A percentile compares a stretch with the other conserved stretches of the same genome.
Evolutionary conservation across 306 rosid species (phyloP).

Genomic region (Lablab purpureus): DNA sequence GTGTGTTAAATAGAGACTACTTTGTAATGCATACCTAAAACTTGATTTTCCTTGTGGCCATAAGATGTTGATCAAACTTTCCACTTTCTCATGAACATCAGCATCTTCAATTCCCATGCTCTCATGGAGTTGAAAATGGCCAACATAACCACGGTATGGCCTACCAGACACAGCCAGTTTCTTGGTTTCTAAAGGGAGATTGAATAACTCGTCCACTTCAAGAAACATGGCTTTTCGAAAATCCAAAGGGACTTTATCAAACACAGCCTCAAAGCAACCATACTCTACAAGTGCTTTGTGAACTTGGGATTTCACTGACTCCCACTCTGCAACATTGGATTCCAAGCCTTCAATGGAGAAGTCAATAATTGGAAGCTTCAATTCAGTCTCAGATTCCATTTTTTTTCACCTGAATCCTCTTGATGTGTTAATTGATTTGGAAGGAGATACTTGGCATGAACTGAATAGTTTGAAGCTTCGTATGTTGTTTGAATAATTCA

Average conservation of each 20-base stretch:
- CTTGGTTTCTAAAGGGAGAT: constrained; percentile 70
- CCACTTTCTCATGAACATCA: constrained; percentile 45
- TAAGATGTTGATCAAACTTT: constrained; percentile 44
- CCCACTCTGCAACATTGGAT: constrained; percentile 51
- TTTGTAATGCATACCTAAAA: constrained; percentile 45
- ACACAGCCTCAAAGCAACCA: constrained; percentile 73
- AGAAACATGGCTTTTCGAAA: constrained; percentile 51
- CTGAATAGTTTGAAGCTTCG: constrained; percentile 14
- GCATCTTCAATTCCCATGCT: constrained; percentile 60
- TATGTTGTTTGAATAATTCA: neutral
- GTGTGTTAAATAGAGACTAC: neutral
- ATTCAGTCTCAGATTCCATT: constrained; percentile 57
- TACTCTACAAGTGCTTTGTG: constrained; percentile 59
- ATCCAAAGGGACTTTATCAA: constrained; percentile 50
- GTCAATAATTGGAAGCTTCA: constrained; percentile 60
- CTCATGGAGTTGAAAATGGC: constrained; percentile 51
- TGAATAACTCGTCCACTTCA: constrained; percentile 54
- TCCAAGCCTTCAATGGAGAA: constrained; percentile 50
- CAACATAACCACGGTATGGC: constrained; percentile 68
- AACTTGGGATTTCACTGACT: constrained; percentile 55
- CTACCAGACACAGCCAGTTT: constrained; percentile 49
- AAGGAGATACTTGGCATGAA: neutral
- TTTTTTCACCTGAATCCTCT: neutral
- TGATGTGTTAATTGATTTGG: neutral
- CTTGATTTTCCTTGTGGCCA: constrained; percentile 71